A percentile compares a stretch with the other conserved stretches of the same genome.
These are phyloP conservation scores for Coprinellus aureogranulatus DNA, from an alignment of 768 basidiomycete species.

Conservation along the genomic window DNA sequence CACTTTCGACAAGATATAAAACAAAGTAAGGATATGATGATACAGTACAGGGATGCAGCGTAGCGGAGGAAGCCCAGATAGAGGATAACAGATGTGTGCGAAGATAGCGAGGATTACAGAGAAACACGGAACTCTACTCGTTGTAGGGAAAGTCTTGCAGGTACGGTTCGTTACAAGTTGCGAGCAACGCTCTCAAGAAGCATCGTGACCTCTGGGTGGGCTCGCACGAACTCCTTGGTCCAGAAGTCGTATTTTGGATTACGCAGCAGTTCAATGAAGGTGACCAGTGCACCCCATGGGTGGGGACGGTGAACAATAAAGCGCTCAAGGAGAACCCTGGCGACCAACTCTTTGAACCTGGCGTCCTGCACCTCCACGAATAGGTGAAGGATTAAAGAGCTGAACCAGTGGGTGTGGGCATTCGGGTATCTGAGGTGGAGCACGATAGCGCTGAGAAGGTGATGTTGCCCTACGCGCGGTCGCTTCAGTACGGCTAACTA, in stretches of 20 bases:
- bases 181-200: conserved; percentile 76
- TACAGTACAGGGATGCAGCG: conserved; percentile 84
- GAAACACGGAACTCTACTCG: conserved; percentile 70
- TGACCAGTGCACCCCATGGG: conserved; percentile 92
- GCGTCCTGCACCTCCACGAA: conserved; percentile 80
- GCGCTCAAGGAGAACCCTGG: conserved; percentile 88
- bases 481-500: conserved; percentile 6
- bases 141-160: conserved; percentile 27
- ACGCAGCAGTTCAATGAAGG: conserved; percentile 90
- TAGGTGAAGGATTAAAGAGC: conserved; percentile 81
- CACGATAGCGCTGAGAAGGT: conserved; percentile 88
- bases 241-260: conserved; percentile 90
- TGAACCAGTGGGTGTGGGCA: conserved; percentile 98
- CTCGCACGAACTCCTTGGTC: conserved; percentile 81
- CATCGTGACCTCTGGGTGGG: conserved; percentile 82
- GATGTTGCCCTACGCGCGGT: conserved; percentile 76
- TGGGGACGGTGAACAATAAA: conserved; percentile 94
- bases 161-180: conserved; percentile 11
- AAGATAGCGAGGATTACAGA: conserved; percentile 77
- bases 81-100: conserved; percentile 68
- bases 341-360: conserved; percentile 76
- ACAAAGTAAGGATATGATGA: conserved; percentile 57
- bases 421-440: conserved; percentile 97
- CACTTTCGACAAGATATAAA: conserved; percentile 13
- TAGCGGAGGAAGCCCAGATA: conserved; percentile 54